Evolutionary conservation across 2,329 filamentous ascomycete genomes (phyloP), one percentile per base, ranked within the genome.

Genomic region (Coniochaeta sp.): DNA sequence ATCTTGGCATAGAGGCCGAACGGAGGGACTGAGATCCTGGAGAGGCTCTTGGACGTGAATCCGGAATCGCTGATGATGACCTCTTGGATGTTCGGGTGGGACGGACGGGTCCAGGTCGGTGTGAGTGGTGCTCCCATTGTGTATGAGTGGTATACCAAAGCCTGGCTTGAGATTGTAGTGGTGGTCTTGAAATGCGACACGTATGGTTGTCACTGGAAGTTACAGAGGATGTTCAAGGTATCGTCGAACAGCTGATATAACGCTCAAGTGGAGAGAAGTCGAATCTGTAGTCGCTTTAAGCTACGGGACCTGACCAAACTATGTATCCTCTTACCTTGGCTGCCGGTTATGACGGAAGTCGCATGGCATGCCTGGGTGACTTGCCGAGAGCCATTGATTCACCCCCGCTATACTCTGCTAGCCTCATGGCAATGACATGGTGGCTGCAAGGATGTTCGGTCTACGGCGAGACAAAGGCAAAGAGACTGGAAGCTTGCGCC

Each of bases 1-100:
- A 90, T 67, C 64, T 83, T 85, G 50, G 85, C 84, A 55, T 81
- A 87, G 47, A 87, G 69, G 31, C 76, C 81, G 67, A 86, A 86
- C 2, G 82, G 78, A 2, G 82, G 73, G 42, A 86, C 68, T 16
- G 71, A 58, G 52, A 79, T 67, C 55, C 68, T 75, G 35, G 82
- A 82, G 56, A 81, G 62, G 61, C 79, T 82, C 67, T 82, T 83
- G 56, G 81, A 79, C 56, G 76, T 77, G 67, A 79, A 85, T 54
- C 76, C 73, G 54, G 71, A 67, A 51, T 75, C 69, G 61, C 75
- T 74, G 64, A 75, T 67, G 59, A 81, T 65, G 60, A 85, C 79
- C 54, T 81, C 68, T 61, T 82, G 80, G 58, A 83, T 67, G 42
- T 71, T 63, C 10, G 79, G 76, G 66, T 85, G 81, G 32, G 81